Evolutionary conservation across 441 rosid species (phyloP).

Genomic region (Sinapis alba): DNA sequence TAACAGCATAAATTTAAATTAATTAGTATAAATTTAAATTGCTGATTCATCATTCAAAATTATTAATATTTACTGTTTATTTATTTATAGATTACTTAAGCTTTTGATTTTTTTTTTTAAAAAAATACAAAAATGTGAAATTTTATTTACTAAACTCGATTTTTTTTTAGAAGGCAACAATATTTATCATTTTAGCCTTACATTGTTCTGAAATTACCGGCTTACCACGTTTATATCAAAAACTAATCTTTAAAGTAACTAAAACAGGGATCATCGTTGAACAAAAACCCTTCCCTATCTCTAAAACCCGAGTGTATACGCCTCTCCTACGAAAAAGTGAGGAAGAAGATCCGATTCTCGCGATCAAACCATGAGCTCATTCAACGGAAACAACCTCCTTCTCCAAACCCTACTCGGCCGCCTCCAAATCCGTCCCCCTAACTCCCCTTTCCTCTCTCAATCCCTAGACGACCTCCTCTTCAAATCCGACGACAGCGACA

Average conservation of each 20-base stretch:
- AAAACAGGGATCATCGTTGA: too few species aligned
- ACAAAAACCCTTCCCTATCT: slow-evolving; percentile 41
- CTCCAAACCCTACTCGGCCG: slow-evolving; percentile 82
- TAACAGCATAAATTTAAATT: too few species aligned
- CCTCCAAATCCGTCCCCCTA: slow-evolving; percentile 70
- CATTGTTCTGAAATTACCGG: neutral
- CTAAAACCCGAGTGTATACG: slow-evolving; percentile 33
- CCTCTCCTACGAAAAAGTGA: neutral
- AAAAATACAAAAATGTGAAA: too few species aligned
- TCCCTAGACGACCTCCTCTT: slow-evolving; percentile 81
- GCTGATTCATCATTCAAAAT: too few species aligned
- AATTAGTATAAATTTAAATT: too few species aligned
- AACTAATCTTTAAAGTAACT: too few species aligned
- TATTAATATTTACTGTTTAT: too few species aligned
- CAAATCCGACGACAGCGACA: slow-evolving; percentile 58
- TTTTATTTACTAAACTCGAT: too few species aligned
- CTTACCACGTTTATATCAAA: too few species aligned
- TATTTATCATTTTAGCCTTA: neutral
- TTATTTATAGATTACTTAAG: too few species aligned
- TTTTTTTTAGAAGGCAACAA: too few species aligned
- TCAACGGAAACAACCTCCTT: slow-evolving; percentile 60
- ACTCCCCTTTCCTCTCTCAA: slow-evolving; percentile 52
- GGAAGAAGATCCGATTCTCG: slow-evolving; percentile 5
- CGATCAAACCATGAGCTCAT: slow-evolving; percentile 60
- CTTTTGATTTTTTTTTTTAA: too few species aligned